Percentiles rank a stretch among this genome's conserved stretches.
phyloP scores from a whole-genome alignment of 1,139 yeast species.

The Debaryomyces sp. region DNA sequence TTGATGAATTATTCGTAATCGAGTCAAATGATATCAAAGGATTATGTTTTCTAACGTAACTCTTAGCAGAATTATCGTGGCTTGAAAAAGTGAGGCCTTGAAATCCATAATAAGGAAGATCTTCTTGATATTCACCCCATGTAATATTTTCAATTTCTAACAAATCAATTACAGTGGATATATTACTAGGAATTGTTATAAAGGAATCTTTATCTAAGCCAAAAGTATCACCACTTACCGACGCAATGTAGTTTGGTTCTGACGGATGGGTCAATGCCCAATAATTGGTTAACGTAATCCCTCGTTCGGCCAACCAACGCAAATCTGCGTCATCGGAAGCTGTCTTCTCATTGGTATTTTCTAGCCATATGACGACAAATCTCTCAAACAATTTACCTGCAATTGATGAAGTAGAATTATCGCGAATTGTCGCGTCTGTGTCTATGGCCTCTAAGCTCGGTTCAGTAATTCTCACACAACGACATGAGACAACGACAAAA shows the following conservation, averaged over 20 bases:
- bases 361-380: conserved; percentile 47
- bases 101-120: conserved; percentile 51
- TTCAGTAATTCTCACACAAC: neutral
- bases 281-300: conserved; percentile 48
- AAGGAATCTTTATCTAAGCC: conserved; percentile 46
- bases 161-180: conserved; percentile 48
- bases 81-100: conserved; percentile 46
- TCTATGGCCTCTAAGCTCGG: neutral
- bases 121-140: conserved; percentile 55
- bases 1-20: conserved; percentile 28
- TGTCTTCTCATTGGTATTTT: conserved; percentile 47
- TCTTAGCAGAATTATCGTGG: conserved; percentile 42
- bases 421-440: conserved; percentile 24
- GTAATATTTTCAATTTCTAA: conserved; percentile 44
- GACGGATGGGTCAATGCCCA: conserved; percentile 54
- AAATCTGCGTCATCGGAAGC: conserved; percentile 31
- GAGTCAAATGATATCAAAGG: conserved; percentile 45
- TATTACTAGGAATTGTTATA: conserved; percentile 41
- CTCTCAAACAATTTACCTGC: conserved; percentile 45
- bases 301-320: conserved; percentile 39
- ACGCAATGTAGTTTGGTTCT: conserved; percentile 52
- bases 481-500: no score
- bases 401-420: conserved; percentile 35
- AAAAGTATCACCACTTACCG: conserved; percentile 52
- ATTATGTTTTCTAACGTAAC: conserved; percentile 53